phyloP scores from a whole-genome alignment of 169 alveolate genomes.

The Eimeria nieschulzi region DNA sequence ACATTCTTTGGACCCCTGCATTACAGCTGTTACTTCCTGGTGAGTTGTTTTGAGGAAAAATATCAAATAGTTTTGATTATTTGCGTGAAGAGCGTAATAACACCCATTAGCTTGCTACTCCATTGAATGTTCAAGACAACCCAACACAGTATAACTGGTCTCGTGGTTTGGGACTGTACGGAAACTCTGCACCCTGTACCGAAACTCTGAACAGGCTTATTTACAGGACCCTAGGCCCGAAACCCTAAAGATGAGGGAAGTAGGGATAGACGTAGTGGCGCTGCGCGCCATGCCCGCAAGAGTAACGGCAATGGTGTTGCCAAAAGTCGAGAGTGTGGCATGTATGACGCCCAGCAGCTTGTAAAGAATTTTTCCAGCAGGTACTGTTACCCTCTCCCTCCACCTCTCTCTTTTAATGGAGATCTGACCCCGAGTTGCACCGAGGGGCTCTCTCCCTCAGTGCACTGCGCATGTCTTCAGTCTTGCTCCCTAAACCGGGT shows the following conservation, averaged over 20 bases:
- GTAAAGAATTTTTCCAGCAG: constrained; percentile 3
- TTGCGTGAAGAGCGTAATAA: too few species aligned
- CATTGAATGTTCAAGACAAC: too few species aligned
- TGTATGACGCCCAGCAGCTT: constrained; percentile 23
- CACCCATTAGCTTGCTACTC: too few species aligned
- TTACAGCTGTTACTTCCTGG: too few species aligned
- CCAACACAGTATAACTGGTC: not conserved
- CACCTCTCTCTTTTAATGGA: constrained; percentile 40
- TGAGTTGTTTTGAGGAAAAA: too few species aligned
- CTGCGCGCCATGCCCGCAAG: not conserved
- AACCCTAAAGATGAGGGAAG: constrained; percentile 70
- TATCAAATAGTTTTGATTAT: too few species aligned
- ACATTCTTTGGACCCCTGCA: too few species aligned
- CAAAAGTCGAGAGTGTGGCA: not conserved
- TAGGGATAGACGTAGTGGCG: not conserved
- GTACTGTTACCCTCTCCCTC: constrained; percentile 77
- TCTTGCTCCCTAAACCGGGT: not conserved
- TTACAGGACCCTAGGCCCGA: not conserved
- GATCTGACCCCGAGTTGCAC: too few species aligned
- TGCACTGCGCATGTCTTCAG: not conserved
- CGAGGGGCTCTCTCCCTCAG: too few species aligned
- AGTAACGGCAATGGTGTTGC: not conserved
- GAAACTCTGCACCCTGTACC: not conserved
- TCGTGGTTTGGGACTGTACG: not conserved
- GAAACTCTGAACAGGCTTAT: not conserved